Conservation (phyloP, 176 grass and related monocot genomes). For the Stipa capillata region DNA sequence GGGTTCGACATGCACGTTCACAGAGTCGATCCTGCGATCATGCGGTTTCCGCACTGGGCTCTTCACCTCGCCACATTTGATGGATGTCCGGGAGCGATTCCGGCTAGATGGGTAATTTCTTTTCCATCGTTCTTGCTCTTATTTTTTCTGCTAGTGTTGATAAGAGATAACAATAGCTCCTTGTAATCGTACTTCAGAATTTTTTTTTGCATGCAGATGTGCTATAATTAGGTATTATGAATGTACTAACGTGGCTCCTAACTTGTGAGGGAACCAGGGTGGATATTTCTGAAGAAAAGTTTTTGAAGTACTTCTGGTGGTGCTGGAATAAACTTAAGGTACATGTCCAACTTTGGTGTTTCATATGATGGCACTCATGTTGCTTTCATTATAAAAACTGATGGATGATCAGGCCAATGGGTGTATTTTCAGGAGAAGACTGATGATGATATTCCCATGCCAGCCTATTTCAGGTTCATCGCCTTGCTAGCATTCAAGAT, state of each 20-base stretch:
- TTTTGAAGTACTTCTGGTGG: slow-evolving; percentile 85
- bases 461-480: slow-evolving; percentile 81
- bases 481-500: slow-evolving; percentile 79
- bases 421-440: slow-evolving; percentile 61
- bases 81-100: slow-evolving; percentile 75
- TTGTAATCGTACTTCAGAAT: background rate
- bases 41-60: slow-evolving; percentile 68
- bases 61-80: slow-evolving; percentile 82
- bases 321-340: slow-evolving; percentile 87
- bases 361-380: background rate
- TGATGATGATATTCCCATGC: slow-evolving; percentile 71
- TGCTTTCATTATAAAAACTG: slow-evolving; percentile 2
- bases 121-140: background rate
- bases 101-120: slow-evolving; percentile 57
- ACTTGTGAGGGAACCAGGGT: slow-evolving; percentile 38
- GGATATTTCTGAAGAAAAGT: slow-evolving; percentile 78
- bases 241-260: slow-evolving; percentile 7
- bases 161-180: background rate
- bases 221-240: background rate
- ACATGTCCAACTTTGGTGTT: background rate
- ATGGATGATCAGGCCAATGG: slow-evolving; percentile 14
- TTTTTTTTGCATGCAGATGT: background rate
- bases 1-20: slow-evolving; percentile 89
- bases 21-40: slow-evolving; percentile 61
- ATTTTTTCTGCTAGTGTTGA: background rate